These are phyloP conservation scores for Conticribra guillardii DNA, from an alignment of 108 stramenopile species.

Conservation along the genomic window DNA sequence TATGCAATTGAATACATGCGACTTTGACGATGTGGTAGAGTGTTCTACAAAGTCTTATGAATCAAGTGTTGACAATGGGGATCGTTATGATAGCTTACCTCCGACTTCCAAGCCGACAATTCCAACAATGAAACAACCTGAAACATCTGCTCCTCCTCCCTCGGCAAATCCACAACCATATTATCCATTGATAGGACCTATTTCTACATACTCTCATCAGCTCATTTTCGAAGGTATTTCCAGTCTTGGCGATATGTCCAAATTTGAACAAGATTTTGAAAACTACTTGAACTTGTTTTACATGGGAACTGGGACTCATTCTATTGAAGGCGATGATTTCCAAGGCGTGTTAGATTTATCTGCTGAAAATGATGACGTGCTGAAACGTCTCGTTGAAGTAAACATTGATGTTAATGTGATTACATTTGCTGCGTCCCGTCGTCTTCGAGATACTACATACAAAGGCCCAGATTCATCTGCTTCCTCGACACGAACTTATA, in stretches of 20 bases:
- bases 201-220: constrained; percentile 24
- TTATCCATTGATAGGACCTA: constrained; percentile 17
- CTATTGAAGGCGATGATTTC: constrained; percentile 1
- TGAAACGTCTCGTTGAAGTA: constrained; percentile 38
- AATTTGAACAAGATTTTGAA: constrained; percentile 29
- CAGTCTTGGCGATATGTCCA: constrained; percentile 11
- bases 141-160: background rate
- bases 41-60: constrained; percentile 15
- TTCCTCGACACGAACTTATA: background rate
- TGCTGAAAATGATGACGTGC: constrained; percentile 18
- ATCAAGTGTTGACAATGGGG: background rate
- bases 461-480: constrained; percentile 7
- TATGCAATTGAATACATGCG: constrained; percentile 16
- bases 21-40: constrained; percentile 25
- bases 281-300: constrained; percentile 38
- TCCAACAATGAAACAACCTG: too few species aligned
- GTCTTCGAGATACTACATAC: background rate
- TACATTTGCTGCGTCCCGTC: background rate
- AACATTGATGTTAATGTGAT: constrained; percentile 15
- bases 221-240: constrained; percentile 28
- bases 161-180: background rate
- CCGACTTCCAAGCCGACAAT: constrained; percentile 9
- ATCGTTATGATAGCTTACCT: background rate
- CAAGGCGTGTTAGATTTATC: background rate
- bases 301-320: background rate